Conservation (phyloP, 225 moss, liverwort and hornwort species). For the Neckera pumila region DNA sequence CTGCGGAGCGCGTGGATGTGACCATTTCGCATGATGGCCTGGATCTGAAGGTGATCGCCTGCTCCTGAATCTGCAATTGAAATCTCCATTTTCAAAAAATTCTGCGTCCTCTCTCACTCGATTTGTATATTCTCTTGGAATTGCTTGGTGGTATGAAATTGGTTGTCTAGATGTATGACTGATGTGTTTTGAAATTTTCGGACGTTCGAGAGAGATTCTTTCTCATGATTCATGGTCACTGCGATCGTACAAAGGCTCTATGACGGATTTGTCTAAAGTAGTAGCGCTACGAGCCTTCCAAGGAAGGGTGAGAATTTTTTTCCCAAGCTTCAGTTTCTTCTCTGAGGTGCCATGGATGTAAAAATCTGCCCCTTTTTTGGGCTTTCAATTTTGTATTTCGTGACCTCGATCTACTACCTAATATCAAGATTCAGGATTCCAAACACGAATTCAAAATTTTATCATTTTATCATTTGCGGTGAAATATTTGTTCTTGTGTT, state of each 20-base stretch:
- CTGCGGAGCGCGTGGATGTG: constrained; percentile 2
- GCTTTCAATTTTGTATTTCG: fast-evolving
- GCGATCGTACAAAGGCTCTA: background rate
- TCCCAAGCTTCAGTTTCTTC: too few species aligned
- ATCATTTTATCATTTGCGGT: fast-evolving
- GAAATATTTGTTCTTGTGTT: fast-evolving
- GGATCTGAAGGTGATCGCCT: constrained; percentile 14
- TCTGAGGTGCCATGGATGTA: too few species aligned
- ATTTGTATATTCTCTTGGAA: background rate
- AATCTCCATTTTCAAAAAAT: background rate
- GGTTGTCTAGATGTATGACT: too few species aligned
- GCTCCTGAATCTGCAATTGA: background rate
- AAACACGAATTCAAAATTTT: background rate
- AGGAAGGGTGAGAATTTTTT: background rate
- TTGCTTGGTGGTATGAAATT: background rate
- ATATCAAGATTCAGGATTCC: fast-evolving
- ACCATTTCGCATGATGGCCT: constrained; percentile 22
- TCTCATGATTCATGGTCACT: background rate
- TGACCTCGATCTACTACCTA: fast-evolving
- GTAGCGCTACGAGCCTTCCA: background rate
- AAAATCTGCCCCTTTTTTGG: background rate
- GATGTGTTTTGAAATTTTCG: too few species aligned
- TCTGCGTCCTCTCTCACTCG: background rate
- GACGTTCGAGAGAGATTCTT: background rate
- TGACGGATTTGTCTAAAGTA: background rate